Evolutionary conservation across 176 grass and related monocot genomes (phyloP).

Genomic region (Lolium perenne): DNA sequence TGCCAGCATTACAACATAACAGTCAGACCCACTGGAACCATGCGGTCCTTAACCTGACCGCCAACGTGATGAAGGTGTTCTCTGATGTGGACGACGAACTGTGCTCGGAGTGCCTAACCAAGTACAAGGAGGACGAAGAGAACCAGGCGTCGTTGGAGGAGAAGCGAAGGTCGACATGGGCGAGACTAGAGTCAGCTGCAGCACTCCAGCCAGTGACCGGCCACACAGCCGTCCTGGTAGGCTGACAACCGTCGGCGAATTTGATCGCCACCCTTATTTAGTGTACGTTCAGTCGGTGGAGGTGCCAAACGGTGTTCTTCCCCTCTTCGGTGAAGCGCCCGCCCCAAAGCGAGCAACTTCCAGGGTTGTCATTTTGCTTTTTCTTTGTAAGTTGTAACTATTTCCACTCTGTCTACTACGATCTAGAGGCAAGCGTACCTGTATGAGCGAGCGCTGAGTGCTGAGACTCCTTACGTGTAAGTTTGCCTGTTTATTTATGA

Average conservation of each 20-base stretch:
- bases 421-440: slow-evolving; percentile 52
- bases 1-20: slow-evolving; percentile 79
- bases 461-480: slow-evolving; percentile 42
- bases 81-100: slow-evolving; percentile 89
- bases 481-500: slow-evolving; percentile 39
- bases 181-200: slow-evolving; percentile 73
- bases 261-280: slow-evolving; percentile 47
- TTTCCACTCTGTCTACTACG: slow-evolving; percentile 39
- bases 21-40: slow-evolving; percentile 87
- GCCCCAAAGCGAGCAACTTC: not conserved
- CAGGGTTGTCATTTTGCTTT: slow-evolving; percentile 11
- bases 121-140: slow-evolving; percentile 84
- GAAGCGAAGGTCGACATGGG: slow-evolving; percentile 67
- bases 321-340: slow-evolving; percentile 38
- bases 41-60: slow-evolving; percentile 76
- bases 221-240: slow-evolving; percentile 87
- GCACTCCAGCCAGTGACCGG: slow-evolving; percentile 82
- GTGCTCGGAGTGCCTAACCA: slow-evolving; percentile 55
- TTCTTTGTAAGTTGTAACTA: slow-evolving; percentile 56
- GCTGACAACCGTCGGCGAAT: slow-evolving; percentile 43
- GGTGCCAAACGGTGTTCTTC: slow-evolving; percentile 23
- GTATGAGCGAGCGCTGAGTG: slow-evolving; percentile 29
- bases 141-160: slow-evolving; percentile 45
- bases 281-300: slow-evolving; percentile 6
- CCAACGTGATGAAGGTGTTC: slow-evolving; percentile 84